Evolutionary conservation across 2,329 filamentous ascomycete species (phyloP).

Genomic region (Cytospora piceae): DNA sequence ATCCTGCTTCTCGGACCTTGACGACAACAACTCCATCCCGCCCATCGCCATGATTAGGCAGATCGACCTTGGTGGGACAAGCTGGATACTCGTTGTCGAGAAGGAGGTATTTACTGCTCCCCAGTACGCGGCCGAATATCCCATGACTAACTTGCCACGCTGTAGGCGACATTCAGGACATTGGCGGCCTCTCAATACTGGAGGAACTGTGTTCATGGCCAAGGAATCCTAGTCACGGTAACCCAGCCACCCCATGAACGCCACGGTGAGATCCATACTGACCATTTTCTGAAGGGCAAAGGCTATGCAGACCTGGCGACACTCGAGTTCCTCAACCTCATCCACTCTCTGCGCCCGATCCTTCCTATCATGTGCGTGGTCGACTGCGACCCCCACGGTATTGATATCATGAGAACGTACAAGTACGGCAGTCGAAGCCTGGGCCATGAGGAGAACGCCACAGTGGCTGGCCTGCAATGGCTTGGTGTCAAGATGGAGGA

Average conservation of each 20-base stretch:
- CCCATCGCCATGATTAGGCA: conserved; percentile 50
- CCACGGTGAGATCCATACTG: not conserved
- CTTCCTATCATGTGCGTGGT: conserved; percentile 67
- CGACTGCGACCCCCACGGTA: conserved; percentile 77
- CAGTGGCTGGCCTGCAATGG: conserved; percentile 61
- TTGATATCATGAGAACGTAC: conserved; percentile 76
- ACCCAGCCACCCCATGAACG: conserved; percentile 23
- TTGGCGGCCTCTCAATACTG: conserved; percentile 63
- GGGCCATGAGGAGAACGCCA: conserved; percentile 59
- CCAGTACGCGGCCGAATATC: not conserved
- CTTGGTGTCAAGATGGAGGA: conserved; percentile 61
- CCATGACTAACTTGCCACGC: conserved; percentile 27
- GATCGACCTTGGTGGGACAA: conserved; percentile 52
- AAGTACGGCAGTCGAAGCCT: conserved; percentile 68
- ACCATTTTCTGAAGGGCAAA: conserved; percentile 62
- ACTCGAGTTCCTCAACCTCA: conserved; percentile 61
- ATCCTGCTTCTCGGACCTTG: conserved; percentile 36
- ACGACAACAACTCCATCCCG: conserved; percentile 59
- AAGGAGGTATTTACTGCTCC: conserved; percentile 66
- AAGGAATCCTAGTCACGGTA: conserved; percentile 73
- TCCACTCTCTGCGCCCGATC: conserved; percentile 52
- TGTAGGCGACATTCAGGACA: conserved; percentile 74
- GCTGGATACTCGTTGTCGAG: conserved; percentile 76
- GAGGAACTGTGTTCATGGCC: conserved; percentile 49
- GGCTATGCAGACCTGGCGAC: conserved; percentile 80